Base-by-base conservation (phyloP, 2,329 filamentous ascomycete species). In the Orbilia oligospora region DNA sequence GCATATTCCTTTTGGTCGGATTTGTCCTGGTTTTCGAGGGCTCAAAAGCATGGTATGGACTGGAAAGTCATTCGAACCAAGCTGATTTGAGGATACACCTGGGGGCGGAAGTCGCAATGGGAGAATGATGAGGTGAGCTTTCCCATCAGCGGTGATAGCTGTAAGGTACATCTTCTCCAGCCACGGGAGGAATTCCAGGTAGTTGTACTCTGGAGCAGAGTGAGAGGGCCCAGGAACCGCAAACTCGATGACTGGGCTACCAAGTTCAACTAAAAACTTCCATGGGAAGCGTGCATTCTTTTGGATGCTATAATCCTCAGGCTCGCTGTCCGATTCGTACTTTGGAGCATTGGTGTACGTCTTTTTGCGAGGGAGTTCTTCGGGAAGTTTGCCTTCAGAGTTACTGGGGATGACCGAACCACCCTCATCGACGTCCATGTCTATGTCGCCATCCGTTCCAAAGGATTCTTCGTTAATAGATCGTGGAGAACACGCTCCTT, bases 221-320 rank as follows among this genome's bases (percentile, higher is more conserved):
- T 38, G 22, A 27, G 14, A 61, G n/a, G 56, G 22, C 9, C 33
- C 44, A 20, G 66, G 72, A 22, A 76, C 36, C 27, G 65, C 65
- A 20, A 76, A 66, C 24, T 70, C 72, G 3, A 36, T 38, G 18
- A 70, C 72, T 6, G 65, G 56, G 36, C 48, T 70, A 24, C 49
- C 56, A n/a, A 76, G 56, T 9, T 76, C 49, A 14, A 76, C 46
- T 18, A 51, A 58, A 24, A 70, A 76, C 20, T 65, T 70, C 65
- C 72, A 76, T 5, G 72, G 72, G n/a, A 76, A 76, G 16, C 72
- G 48, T 20, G 49, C 65, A 18, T 76, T 76, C 6, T 24, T 46
- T 38, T 44, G 51, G 22, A 9, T 33, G n/a, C 30, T 8, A 22
- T n/a, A 20, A 22, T 49, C 65, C n/a, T 76, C 65, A 3, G 72